phyloP scores from a whole-genome alignment of 2,329 filamentous ascomycete genomes.

The Colletotrichum gloeosporioides region DNA sequence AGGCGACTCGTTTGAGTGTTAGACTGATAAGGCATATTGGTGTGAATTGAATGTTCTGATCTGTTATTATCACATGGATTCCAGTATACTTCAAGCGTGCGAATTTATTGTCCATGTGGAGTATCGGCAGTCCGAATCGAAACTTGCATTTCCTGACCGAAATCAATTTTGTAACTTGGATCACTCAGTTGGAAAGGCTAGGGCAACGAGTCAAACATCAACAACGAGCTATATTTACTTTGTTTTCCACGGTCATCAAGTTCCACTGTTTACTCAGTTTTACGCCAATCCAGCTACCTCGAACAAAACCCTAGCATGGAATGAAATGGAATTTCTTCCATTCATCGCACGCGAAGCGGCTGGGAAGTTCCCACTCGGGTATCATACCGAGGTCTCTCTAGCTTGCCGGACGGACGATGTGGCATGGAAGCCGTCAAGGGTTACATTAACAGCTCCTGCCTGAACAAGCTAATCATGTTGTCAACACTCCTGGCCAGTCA shows the following conservation, averaged over 20 bases:
- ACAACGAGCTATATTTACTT: neutral
- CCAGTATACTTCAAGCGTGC: neutral
- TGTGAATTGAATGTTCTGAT: neutral
- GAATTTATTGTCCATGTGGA: neutral
- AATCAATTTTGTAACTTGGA: neutral
- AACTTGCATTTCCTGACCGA: neutral
- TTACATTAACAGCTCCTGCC: conserved; percentile 90
- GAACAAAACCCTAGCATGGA: neutral
- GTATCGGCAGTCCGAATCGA: neutral
- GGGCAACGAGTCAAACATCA: neutral
- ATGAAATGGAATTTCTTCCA: neutral
- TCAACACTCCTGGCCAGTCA: neutral
- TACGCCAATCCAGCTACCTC: neutral
- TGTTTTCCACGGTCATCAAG: neutral
- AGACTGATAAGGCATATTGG: neutral
- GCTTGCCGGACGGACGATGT: conserved; percentile 23
- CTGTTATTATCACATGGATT: neutral
- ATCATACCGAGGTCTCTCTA: neutral
- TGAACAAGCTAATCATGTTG: conserved; percentile 74
- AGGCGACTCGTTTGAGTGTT: neutral
- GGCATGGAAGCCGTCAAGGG: conserved; percentile 82
- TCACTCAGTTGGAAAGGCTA: neutral
- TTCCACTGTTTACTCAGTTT: neutral
- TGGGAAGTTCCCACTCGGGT: neutral
- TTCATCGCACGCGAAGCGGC: neutral